Evolutionary conservation across 2,329 filamentous ascomycete species (phyloP).

Genomic region (Pestalotiopsis sp.): DNA sequence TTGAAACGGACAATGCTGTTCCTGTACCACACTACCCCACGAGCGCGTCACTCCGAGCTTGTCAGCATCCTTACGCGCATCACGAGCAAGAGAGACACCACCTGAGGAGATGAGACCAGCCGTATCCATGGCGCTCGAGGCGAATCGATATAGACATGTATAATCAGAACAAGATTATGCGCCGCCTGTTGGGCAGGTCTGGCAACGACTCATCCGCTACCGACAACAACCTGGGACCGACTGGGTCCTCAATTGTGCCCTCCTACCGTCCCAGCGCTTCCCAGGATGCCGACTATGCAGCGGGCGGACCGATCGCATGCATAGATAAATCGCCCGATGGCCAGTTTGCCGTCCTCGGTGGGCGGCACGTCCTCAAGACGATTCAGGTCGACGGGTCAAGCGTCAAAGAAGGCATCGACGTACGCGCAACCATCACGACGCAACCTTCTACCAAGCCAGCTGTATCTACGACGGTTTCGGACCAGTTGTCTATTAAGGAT

Average conservation of each 20-base stretch:
- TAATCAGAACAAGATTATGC: constrained; percentile 60
- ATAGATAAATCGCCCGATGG: constrained; percentile 63
- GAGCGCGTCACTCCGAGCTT: neutral
- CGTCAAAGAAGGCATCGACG: constrained; percentile 59
- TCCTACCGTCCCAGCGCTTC: constrained; percentile 56
- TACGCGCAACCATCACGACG: constrained; percentile 58
- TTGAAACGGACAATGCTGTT: neutral
- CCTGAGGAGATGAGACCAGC: constrained; percentile 16
- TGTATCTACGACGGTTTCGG: constrained; percentile 41
- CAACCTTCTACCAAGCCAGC: constrained; percentile 48
- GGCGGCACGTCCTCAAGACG: constrained; percentile 64
- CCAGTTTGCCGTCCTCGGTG: constrained; percentile 58
- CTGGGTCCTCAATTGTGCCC: constrained; percentile 46
- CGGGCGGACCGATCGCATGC: constrained; percentile 56
- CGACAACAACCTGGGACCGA: constrained; percentile 46
- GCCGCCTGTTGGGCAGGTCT: constrained; percentile 61
- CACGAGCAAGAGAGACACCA: neutral
- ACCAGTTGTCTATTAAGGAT: constrained; percentile 67
- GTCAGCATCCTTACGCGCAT: neutral
- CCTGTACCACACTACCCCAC: neutral
- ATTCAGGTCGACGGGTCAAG: constrained; percentile 56
- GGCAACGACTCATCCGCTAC: constrained; percentile 49
- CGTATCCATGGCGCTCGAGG: constrained; percentile 26
- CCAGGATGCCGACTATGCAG: constrained; percentile 57
- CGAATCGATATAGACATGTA: constrained; percentile 44